Evolutionary conservation across 768 basidiomycete genomes (phyloP), one percentile per base, ranked within the genome.

Genomic region (Hericium erinaceus): DNA sequence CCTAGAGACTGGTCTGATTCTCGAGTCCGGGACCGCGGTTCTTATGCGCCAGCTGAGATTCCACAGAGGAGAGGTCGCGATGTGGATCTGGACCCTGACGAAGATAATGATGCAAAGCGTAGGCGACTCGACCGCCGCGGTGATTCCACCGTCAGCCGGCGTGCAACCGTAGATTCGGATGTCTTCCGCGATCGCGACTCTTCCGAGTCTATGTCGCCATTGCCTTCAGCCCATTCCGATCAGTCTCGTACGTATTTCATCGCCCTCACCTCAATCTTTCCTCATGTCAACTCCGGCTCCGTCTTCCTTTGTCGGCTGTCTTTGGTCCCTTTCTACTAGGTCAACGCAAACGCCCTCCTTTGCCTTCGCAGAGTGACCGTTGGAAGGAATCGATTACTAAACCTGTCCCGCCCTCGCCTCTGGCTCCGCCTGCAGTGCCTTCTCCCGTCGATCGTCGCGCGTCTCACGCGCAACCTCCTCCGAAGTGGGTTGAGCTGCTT

Each of bases 361-460:
- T 63, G n/a, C 60, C 61, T 58, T 46, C 60, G 18, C 61, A 63
- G 59, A 61, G 54, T 15, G 60, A 61, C 51, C 61, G 61, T 10
- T 63, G 54, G 40, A 57, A 54, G 46, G 61, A 62, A 55, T 56
- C 56, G 24, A 52, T 38, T 12, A 22, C 57, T 9, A 44, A 28
- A 41, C 22, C 54, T 15, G 24, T 41, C n/a, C 18, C 26, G 28
- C 55, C 46, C 38, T 16, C 46, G 7, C 16, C 24, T n/a, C 26
- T 37, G 11, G 16, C 28, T 38, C 33, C 20, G 5, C 44, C 48
- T 38, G 46, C 55, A 11, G 24, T 18, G 28, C 48, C 18, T 4
- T 24, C 33, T n/a, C 48, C 54, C 12, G 22, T 26, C 13, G 9
- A 37, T n/a, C 13, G 20, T 16, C 26, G 28, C n/a, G 20, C 54